Evolutionary conservation across 495 filamentous ascomycete genomes (phyloP).

Genomic region (Halenospora varia): DNA sequence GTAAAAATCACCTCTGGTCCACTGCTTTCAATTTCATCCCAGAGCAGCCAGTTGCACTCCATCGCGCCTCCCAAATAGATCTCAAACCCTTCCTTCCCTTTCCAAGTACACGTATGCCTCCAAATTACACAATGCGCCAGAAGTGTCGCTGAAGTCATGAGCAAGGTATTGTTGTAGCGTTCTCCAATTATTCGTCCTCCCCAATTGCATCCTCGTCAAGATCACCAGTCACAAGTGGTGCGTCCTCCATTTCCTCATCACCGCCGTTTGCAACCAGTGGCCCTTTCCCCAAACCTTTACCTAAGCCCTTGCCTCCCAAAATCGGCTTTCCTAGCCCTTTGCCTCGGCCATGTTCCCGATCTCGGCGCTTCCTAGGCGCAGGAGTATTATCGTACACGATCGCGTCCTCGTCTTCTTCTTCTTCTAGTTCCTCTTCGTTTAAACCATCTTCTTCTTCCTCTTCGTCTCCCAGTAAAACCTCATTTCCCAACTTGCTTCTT

Average conservation of each 20-base stretch:
- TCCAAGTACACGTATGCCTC: too few species aligned
- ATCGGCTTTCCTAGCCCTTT: conserved; percentile 20
- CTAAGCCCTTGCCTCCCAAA: conserved; percentile 18
- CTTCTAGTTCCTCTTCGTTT: conserved; percentile 28
- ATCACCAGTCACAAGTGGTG: background rate
- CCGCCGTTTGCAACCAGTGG: conserved; percentile 19
- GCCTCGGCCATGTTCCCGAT: background rate
- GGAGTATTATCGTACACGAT: conserved; percentile 24
- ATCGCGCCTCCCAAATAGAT: too few species aligned
- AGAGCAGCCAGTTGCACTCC: too few species aligned
- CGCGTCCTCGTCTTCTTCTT: conserved; percentile 27
- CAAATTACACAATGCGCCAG: too few species aligned
- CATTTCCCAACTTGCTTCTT: conserved; percentile 26
- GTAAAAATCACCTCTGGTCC: too few species aligned
- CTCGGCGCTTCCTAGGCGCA: conserved; percentile 12
- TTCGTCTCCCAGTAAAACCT: conserved; percentile 18
- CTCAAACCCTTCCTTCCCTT: too few species aligned
- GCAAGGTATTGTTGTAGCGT: too few species aligned
- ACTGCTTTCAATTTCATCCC: too few species aligned
- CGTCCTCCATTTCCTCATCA: conserved; percentile 19
- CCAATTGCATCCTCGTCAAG: conserved; percentile 25
- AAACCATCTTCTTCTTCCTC: conserved; percentile 32
- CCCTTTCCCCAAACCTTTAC: conserved; percentile 9
- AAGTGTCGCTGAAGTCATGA: too few species aligned
- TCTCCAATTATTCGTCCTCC: conserved; percentile 27